phyloP scores from a whole-genome alignment of 257 asterid species.

The Nemophila menziesii region DNA sequence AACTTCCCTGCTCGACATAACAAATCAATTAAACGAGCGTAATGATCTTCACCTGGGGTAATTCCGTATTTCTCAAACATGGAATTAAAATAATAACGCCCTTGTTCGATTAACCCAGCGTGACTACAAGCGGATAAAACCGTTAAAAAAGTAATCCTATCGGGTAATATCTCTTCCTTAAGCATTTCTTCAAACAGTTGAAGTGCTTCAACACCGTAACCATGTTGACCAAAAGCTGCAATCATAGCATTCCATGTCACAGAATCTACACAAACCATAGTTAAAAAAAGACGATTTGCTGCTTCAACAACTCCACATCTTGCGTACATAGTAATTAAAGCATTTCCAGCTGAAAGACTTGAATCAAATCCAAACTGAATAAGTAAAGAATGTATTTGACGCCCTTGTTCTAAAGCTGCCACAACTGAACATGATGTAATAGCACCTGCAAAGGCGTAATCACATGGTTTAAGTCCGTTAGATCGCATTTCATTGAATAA shows the following conservation, averaged over 20 bases:
- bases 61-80: conserved; percentile 4
- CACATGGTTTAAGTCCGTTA: conserved; percentile 7
- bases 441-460: conserved; percentile 5
- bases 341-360: conserved; percentile 7
- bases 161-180: conserved; percentile 1
- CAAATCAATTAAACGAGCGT: conserved; percentile 5
- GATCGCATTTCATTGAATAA: conserved; percentile 5
- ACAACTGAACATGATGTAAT: conserved; percentile 3
- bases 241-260: conserved; percentile 12
- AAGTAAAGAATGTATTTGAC: conserved; percentile 5
- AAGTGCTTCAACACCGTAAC: conserved; percentile 6
- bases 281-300: conserved; percentile 2
- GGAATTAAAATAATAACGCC: conserved; percentile 2
- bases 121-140: conserved; percentile 8
- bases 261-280: conserved; percentile 2
- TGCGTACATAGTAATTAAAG: conserved; percentile 6
- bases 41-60: conserved; percentile 8
- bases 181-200: conserved; percentile 4
- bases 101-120: conserved; percentile 5
- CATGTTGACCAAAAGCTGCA: conserved; percentile 10
- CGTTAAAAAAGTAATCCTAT: conserved; percentile 6
- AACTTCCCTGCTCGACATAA: conserved; percentile 6
- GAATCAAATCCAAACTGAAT: neutral
- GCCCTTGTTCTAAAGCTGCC: neutral
- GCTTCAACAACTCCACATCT: conserved; percentile 6